Base-by-base conservation (phyloP, 306 rosid genomes). In the Cucurbita moschata region DNA sequence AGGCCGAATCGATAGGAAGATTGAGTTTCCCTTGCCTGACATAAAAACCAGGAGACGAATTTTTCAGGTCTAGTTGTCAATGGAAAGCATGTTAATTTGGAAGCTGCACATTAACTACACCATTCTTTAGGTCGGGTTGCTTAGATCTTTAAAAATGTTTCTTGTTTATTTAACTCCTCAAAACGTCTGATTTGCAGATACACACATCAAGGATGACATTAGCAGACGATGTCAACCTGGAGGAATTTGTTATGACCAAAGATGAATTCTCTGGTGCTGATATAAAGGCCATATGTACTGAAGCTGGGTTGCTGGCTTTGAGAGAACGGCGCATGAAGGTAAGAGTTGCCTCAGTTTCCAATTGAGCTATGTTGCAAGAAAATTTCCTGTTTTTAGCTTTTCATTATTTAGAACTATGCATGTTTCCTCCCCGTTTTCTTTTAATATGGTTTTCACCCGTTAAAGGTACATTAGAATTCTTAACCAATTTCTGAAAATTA, bases 291-390 rank as follows among this genome's bases (percentile, higher is more conserved):
- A 94, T 94, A 71, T 94, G 99, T 79, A 94, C 99, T 50, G 99
- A 94, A 83, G 97, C 99, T 75, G 99, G 99, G 37, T 83, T 94
- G 64, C 97, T 89, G 78, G 97, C 99, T 63, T 76, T 94, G 54
- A 86, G 99, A 40, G 99, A 94, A 74, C 95, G 99, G 64, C 91
- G 99, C 3, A 94, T 94, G 99, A 94, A 94, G 99, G 97, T 94
- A 71, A 81, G 86, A 75, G 58, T 7, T 46, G 53, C 73, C 77
- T 71, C 46, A 53, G 35, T 71, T 75, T 78, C 9, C 75, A 39
- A 51, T 6, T 47, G 58, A 69, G 50, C 39, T 62, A 49, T 75
- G 43, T 42, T 57, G 23, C 18, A 6, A 59, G 15, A 11, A 7
- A 18, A 4, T n/a, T n/a, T 74, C 9, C 69, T 5, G 8, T 51